Evolutionary conservation across 2,329 filamentous ascomycete genomes (phyloP).

Genomic region (Zelopaecilomyces penicillatus): DNA sequence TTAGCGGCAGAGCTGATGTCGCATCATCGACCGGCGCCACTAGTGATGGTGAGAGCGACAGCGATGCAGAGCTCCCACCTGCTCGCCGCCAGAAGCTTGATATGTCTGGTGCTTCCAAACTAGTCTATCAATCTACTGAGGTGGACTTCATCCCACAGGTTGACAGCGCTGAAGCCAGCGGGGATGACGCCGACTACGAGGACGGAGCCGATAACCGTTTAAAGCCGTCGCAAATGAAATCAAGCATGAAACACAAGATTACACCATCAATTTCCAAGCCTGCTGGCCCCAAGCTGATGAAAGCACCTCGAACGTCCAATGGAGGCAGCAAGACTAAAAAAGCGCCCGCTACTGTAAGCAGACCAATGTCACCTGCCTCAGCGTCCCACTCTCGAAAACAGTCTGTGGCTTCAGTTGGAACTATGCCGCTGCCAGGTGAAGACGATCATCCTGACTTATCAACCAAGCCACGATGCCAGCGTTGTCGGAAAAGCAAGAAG

Average conservation of each 20-base stretch:
- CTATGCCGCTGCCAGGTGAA: constrained; percentile 50
- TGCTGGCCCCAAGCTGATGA: constrained; percentile 32
- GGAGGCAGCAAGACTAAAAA: constrained; percentile 44
- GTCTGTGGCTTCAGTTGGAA: constrained; percentile 54
- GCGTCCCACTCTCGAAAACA: constrained; percentile 68
- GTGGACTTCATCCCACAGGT: constrained; percentile 45
- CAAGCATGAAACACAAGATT: constrained; percentile 32
- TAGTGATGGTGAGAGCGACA: constrained; percentile 65
- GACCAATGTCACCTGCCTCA: constrained; percentile 54
- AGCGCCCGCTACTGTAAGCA: constrained; percentile 27
- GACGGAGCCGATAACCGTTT: constrained; percentile 32
- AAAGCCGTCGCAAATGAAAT: constrained; percentile 30
- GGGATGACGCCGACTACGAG: constrained; percentile 26
- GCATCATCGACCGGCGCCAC: constrained; percentile 80
- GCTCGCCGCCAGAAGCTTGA: constrained; percentile 51
- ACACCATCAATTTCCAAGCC: constrained; percentile 23
- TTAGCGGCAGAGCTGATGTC: constrained; percentile 80
- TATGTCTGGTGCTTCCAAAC: constrained; percentile 31
- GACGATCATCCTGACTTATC: constrained; percentile 90
- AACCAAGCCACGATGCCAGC: constrained; percentile 92
- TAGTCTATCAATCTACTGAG: constrained; percentile 43
- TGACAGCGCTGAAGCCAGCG: constrained; percentile 34
- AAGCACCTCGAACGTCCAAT: constrained; percentile 31
- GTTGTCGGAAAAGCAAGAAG: constrained; percentile 99
- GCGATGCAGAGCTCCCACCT: constrained; percentile 52